Percentiles rank a stretch among this genome's conserved stretches.
Evolutionary conservation across 306 rosid species (phyloP).

Genomic region (Begonia masoniana): DNA sequence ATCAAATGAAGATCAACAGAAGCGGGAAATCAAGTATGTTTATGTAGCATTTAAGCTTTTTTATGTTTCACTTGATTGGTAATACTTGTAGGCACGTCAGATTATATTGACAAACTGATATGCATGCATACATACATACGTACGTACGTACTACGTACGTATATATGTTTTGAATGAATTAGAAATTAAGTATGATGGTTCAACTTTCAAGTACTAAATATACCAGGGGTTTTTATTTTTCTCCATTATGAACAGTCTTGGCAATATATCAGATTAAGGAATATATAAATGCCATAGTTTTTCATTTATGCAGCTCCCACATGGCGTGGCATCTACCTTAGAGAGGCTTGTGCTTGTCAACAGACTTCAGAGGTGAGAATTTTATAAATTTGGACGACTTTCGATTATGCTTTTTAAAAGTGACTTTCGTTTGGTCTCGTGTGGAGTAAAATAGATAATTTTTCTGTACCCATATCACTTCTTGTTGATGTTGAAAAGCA

Average conservation of each 20-base stretch:
- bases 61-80: too few species aligned
- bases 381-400: not conserved
- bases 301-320: constrained; percentile 35
- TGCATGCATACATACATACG: too few species aligned
- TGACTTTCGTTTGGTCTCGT: too few species aligned
- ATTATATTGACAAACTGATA: too few species aligned
- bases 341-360: constrained; percentile 73
- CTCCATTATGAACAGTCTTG: not conserved
- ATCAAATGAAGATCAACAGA: constrained; percentile 59
- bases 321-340: constrained; percentile 80
- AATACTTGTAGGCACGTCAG: too few species aligned
- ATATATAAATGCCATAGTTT: constrained; percentile 4
- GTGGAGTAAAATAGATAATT: not conserved
- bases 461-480: not conserved
- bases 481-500: not conserved
- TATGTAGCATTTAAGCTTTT: constrained; percentile 3
- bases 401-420: too few species aligned
- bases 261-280: constrained; percentile 1
- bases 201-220: too few species aligned
- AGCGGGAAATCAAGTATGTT: constrained; percentile 81
- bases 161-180: too few species aligned
- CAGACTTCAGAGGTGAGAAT: constrained; percentile 70
- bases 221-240: too few species aligned
- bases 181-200: too few species aligned
- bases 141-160: too few species aligned